Base-by-base conservation (phyloP, 164 flowering plant species). In the Stephania cephalantha region DNA sequence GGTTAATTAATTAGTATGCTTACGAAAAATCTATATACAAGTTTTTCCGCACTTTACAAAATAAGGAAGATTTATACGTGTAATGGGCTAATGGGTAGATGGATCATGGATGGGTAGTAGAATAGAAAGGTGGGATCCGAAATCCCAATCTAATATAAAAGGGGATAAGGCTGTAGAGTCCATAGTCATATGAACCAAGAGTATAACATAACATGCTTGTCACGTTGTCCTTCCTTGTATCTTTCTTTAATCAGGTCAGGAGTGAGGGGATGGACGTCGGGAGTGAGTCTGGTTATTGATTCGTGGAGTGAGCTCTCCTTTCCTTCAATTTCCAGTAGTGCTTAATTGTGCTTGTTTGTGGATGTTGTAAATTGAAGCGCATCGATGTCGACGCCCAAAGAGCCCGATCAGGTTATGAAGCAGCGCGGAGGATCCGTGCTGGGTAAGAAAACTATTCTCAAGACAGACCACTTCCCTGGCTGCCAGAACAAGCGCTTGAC, bases 401-500 rank as follows among this genome's bases (percentile, higher is more conserved):
- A 89, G 79, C 87, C 87, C 12, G 94, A 88, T 80, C 92, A 85
- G 84, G 97, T 91, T 31, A 88, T 91, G 88, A 88, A 85, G 78
- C 83, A 82, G 78, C 82, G 94, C 77, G 94, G 87, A 22, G 97
- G 97, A 82, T 89, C 97, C 17, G 97, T 91, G n/a, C 79, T 91
- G 20, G 97, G 94, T 0, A 90, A 89, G 82, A 84, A 86, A 81
- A 88, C 74, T 12, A 76, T 76, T 61, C 73, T 76, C 12, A 76
- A 76, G 70, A 76, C 94, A 75, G 97, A 91, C 78, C 97, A 90
- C 81, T 91, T 91, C 79, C 97, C 94, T 8, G 94, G 94, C 17
- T 91, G 97, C 72, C 92, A 90, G 73, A 91, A 90, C 85, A 91
- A 90, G 70, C 90, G 90, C 64, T 74, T 91, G 80, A 76, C 84